phyloP scores from a whole-genome alignment of 495 filamentous ascomycete genomes.

The Penicillium parvum region DNA sequence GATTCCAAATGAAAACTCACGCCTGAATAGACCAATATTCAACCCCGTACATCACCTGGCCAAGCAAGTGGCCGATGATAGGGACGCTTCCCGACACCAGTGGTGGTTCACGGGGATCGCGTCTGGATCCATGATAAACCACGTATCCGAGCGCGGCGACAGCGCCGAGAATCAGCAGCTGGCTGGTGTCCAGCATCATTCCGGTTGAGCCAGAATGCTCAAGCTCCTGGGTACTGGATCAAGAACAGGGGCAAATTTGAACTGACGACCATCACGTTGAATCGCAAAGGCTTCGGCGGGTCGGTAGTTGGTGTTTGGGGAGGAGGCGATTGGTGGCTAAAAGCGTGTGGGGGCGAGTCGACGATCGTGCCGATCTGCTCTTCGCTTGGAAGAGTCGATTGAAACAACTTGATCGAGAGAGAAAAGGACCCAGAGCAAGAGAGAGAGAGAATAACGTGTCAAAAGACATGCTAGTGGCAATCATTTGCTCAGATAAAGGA shows the following conservation, averaged over 20 bases:
- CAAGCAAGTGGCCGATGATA: slow-evolving; percentile 42
- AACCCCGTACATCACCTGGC: slow-evolving; percentile 33
- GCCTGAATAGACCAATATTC: slow-evolving; percentile 25
- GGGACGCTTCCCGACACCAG: slow-evolving; percentile 34
- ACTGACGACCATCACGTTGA: background rate
- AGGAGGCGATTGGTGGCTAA: background rate
- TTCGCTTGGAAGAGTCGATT: too few relatives aligned
- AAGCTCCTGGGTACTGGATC: background rate
- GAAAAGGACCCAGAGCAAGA: too few relatives aligned
- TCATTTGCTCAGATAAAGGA: background rate
- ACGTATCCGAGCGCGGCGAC: slow-evolving; percentile 9
- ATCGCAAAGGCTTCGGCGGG: too few relatives aligned
- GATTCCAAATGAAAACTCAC: slow-evolving; percentile 2
- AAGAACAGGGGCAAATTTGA: background rate
- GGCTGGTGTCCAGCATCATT: slow-evolving; percentile 12
- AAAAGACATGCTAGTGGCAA: too few relatives aligned
- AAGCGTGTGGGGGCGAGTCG: background rate
- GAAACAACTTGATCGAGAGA: too few relatives aligned
- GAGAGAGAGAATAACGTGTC: too few relatives aligned
- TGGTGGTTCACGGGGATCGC: slow-evolving; percentile 45
- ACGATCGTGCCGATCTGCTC: too few relatives aligned
- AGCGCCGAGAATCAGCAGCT: slow-evolving; percentile 9
- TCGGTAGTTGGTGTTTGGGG: background rate
- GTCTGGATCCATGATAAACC: slow-evolving; percentile 1
- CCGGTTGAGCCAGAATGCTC: background rate